Conservation (phyloP, 345 rosid genomes). For the Gossypium thurberi region DNA sequence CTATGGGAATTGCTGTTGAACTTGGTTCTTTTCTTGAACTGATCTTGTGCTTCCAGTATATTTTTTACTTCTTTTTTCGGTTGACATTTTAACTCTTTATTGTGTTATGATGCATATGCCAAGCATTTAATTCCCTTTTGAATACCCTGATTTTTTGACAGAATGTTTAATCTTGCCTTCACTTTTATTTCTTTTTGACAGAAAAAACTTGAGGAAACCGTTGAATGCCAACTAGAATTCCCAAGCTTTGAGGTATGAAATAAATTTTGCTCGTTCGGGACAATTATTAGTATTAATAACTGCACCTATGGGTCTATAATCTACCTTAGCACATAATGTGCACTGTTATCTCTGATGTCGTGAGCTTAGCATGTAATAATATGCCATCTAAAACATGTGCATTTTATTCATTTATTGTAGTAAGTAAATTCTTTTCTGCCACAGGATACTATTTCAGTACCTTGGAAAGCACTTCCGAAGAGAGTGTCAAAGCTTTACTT, state of each 20-base stretch:
- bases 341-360: background rate
- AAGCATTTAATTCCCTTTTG: background rate
- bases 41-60: background rate
- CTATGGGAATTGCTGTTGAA: background rate
- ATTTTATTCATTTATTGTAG: background rate
- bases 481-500: constrained; percentile 73
- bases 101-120: background rate
- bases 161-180: background rate
- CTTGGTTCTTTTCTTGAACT: background rate
- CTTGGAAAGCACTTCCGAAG: constrained; percentile 74
- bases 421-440: background rate
- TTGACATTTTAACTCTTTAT: background rate
- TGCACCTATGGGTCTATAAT: background rate
- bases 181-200: constrained; percentile 27
- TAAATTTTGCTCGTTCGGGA: background rate
- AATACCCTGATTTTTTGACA: background rate
- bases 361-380: background rate
- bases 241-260: constrained; percentile 74
- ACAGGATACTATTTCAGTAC: constrained; percentile 74
- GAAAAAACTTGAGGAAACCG: constrained; percentile 58
- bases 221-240: constrained; percentile 51
- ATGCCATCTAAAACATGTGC: background rate
- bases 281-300: background rate
- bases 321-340: background rate
- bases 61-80: background rate